Conservation (phyloP, 805 yeast species). For the Teunomyces lycoperdinae region DNA sequence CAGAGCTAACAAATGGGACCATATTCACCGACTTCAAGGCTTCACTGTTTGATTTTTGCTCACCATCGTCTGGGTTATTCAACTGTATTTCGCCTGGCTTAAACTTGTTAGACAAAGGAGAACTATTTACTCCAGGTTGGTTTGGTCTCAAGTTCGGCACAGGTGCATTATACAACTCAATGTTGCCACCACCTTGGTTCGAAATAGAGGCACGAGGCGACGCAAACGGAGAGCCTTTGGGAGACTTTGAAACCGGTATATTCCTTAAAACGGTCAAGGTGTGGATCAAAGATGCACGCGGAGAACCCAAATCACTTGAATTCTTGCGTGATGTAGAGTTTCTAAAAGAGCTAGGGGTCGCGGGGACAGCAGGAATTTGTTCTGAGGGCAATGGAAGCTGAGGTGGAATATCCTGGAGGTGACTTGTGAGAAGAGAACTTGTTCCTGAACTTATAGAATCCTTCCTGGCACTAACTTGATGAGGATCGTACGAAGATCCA, state of each 20-base stretch:
- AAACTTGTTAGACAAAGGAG: not conserved
- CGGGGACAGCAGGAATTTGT: conserved; percentile 44
- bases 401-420: conserved; percentile 51
- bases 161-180: conserved; percentile 15
- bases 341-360: conserved; percentile 32
- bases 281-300: conserved; percentile 40
- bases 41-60: not conserved
- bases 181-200: conserved; percentile 19
- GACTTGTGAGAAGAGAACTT: conserved; percentile 27
- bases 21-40: not conserved
- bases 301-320: conserved; percentile 37
- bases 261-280: conserved; percentile 39
- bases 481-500: conserved; percentile 1
- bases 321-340: conserved; percentile 31
- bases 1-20: conserved; percentile 1
- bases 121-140: not conserved
- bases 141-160: conserved; percentile 19
- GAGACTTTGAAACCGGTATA: conserved; percentile 34
- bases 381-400: conserved; percentile 55
- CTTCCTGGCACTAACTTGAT: conserved; percentile 8
- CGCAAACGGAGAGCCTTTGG: conserved; percentile 36
- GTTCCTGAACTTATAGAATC: conserved; percentile 22
- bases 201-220: conserved; percentile 52
- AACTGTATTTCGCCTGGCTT: not conserved
- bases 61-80: not conserved